Evolutionary conservation across 2,329 filamentous ascomycete genomes (phyloP), one percentile per base, ranked within the genome.

Genomic region (Thermothelomyces thermophilus): DNA sequence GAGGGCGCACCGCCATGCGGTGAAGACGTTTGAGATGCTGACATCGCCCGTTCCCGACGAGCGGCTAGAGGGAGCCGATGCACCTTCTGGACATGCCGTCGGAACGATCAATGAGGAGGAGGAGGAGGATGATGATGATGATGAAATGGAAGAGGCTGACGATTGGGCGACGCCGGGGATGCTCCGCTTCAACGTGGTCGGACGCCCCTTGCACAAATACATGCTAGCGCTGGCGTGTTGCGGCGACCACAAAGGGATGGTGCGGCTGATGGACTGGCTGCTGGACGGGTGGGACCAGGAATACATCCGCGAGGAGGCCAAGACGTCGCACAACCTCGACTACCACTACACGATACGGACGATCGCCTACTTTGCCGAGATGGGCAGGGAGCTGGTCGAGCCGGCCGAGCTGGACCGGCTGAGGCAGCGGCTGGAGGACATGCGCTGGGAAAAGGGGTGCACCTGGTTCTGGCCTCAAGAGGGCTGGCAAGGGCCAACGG

Each of bases 221-320:
- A 73, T 89, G 62, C 74, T 82, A 41, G 73, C 79, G 1, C 68
- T 89, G 19, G 84, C 78, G 1, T 73, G 76, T 46, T 64, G 81
- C n/a, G 75, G 75, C 31, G 80, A 87, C 56, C 71, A 72, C 42
- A 67, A 74, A 2, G 79, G 76, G 43, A 79, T 88, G 62, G 71
- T 76, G 5, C 68, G 68, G 3, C 65, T 83, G 5, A 65, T 84
- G 13, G 64, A 68, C 26, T 90, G 83, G 82, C 76, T 84, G 56
- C 65, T 76, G 0, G 57, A 65, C 20, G 66, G 80, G 56, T 74
- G 74, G 66, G 61, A 63, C 5, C 63, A 60, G 22, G 60, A 62
- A 9, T 50, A 66, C 30, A 58, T 67, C 5, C 58, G 65, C 11
- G 60, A 62, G 33, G 65, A 68, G 14, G 67, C 69, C 46, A 62